Evolutionary conservation across 2,329 filamentous ascomycete genomes (phyloP).

Genomic region (Phoma sp.): DNA sequence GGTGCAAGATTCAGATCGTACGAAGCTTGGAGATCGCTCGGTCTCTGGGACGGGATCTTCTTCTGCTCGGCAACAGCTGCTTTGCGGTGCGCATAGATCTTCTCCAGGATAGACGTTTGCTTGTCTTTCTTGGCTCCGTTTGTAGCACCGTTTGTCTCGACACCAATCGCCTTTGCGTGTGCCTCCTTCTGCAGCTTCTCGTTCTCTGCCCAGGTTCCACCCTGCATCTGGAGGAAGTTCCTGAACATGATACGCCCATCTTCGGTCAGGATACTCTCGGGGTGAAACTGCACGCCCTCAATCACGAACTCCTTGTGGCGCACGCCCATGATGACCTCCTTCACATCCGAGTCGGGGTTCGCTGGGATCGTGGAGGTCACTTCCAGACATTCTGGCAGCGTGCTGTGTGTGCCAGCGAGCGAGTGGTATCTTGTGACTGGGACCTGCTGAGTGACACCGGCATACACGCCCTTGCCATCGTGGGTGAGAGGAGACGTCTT

Average conservation of each 20-base stretch:
- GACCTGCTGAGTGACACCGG: constrained; percentile 77
- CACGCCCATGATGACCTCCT: constrained; percentile 94
- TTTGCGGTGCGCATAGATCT: constrained; percentile 85
- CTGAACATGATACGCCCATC: constrained; percentile 88
- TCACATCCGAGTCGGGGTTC: constrained; percentile 74
- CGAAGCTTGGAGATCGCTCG: constrained; percentile 82
- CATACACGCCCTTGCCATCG: constrained; percentile 91
- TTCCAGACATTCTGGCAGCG: constrained; percentile 84
- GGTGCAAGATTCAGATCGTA: constrained; percentile 87
- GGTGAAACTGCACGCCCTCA: constrained; percentile 98
- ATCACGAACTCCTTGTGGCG: constrained; percentile 88
- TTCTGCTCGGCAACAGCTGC: constrained; percentile 81
- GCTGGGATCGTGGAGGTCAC: constrained; percentile 85
- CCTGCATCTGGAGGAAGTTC: constrained; percentile 88
- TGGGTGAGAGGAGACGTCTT: constrained; percentile 93
- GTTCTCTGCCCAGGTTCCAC: constrained; percentile 91
- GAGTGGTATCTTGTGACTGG: constrained; percentile 97
- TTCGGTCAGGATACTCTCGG: constrained; percentile 93
- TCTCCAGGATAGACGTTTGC: constrained; percentile 85
- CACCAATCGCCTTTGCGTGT: constrained; percentile 43
- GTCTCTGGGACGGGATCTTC: constrained; percentile 81
- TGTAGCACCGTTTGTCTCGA: constrained; percentile 29
- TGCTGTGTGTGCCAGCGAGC: constrained; percentile 87
- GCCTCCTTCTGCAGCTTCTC: constrained; percentile 58
- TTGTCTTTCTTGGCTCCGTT: constrained; percentile 56